Conservation (phyloP, 805 yeast species). For the Candida quercuum region DNA sequence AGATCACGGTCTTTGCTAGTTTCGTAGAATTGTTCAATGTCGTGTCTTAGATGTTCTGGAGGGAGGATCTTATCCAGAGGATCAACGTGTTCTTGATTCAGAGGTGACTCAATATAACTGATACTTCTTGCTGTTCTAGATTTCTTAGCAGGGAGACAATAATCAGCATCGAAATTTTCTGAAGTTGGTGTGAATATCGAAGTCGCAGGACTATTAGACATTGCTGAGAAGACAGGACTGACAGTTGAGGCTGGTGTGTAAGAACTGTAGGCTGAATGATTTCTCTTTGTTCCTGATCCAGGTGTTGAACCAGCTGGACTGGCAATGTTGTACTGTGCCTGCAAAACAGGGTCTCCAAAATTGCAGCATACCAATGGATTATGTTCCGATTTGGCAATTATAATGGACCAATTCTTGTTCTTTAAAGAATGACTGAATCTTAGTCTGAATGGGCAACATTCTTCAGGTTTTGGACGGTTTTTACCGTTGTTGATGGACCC, state of each 20-base stretch:
- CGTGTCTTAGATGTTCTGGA: constrained; percentile 19
- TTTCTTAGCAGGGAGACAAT: constrained; percentile 4
- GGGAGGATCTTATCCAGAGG: constrained; percentile 10
- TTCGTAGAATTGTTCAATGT: constrained; percentile 12
- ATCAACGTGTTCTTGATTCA: constrained; percentile 15
- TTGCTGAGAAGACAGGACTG: constrained; percentile 13
- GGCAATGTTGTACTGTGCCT: not conserved
- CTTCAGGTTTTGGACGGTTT: constrained; percentile 18
- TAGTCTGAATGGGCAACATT: constrained; percentile 25
- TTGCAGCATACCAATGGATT: constrained; percentile 19
- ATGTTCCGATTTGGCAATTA: constrained; percentile 22
- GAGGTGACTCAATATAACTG: constrained; percentile 15
- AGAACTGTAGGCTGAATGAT: constrained; percentile 10
- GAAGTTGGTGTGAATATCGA: constrained; percentile 13
- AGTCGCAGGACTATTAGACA: constrained; percentile 8
- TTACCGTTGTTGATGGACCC: too few relatives aligned
- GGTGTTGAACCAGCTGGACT: constrained; percentile 3
- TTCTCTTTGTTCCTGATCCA: constrained; percentile 14
- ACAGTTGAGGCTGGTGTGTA: constrained; percentile 21
- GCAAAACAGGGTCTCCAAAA: constrained; percentile 12
- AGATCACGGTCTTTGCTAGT: constrained; percentile 4
- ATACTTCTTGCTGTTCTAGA: constrained; percentile 3
- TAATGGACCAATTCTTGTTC: constrained; percentile 20
- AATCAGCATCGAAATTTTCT: constrained; percentile 7
- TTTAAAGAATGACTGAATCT: constrained; percentile 25